These are phyloP conservation scores for Trichoderma atrobrunneum DNA, from an alignment of 2,329 filamentous ascomycete species.

Conservation along the genomic window DNA sequence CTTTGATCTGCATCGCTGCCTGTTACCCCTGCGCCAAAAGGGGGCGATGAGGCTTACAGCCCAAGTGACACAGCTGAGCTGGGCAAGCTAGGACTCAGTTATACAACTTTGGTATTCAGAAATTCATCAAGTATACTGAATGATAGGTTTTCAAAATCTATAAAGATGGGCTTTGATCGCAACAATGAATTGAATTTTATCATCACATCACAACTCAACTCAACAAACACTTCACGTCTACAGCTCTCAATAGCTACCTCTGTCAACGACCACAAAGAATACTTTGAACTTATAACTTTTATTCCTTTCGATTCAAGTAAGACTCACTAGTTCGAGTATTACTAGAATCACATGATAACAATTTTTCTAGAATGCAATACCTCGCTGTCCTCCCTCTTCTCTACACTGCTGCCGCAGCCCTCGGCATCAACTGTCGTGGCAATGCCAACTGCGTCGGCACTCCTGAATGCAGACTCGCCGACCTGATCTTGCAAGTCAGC, in stretches of 20 bases:
- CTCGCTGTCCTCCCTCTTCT: slow-evolving; percentile 2
- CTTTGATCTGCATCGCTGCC: background rate
- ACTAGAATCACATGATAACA: background rate
- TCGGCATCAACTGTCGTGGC: slow-evolving; percentile 18
- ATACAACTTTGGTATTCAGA: background rate
- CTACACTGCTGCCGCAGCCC: background rate
- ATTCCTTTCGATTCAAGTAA: background rate
- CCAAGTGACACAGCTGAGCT: background rate
- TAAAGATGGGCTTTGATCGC: background rate
- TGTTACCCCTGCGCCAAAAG: background rate
- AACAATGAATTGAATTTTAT: background rate
- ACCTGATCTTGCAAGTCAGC: slow-evolving; percentile 18
- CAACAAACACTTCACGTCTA: background rate
- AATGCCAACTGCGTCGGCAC: slow-evolving; percentile 16
- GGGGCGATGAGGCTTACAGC: background rate
- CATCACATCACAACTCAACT: background rate
- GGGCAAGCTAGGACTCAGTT: background rate
- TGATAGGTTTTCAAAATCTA: background rate
- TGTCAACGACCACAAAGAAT: background rate
- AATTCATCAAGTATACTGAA: background rate
- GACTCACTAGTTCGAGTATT: background rate
- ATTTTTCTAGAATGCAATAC: background rate
- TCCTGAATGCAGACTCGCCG: slow-evolving; percentile 11
- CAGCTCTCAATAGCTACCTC: background rate
- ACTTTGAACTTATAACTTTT: background rate